Percentiles rank a stretch among this genome's conserved stretches.
These are phyloP conservation scores for Elongisporangium anandrum DNA, from an alignment of 352 stramenopile species.

Conservation along the genomic window DNA sequence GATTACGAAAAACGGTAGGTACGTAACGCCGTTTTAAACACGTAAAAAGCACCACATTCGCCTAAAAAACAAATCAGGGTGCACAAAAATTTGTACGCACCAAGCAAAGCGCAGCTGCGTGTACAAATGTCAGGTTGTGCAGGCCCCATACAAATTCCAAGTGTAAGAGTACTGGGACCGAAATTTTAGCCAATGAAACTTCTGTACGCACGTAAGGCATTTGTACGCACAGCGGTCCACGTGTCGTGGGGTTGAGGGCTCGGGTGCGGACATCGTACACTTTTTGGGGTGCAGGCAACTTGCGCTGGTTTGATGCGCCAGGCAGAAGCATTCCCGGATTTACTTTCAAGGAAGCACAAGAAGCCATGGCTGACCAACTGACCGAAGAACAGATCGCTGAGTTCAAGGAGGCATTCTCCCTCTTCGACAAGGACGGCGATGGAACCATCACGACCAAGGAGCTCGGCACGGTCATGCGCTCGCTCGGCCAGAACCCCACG, in stretches of 20 bases:
- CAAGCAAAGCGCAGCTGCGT: slow-evolving; percentile 2
- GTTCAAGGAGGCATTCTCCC: slow-evolving; percentile 99
- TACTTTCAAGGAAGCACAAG: slow-evolving; percentile 30
- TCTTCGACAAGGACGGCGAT: slow-evolving; percentile 99
- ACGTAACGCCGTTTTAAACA: not conserved
- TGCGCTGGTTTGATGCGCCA: not conserved
- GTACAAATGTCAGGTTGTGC: slow-evolving; percentile 27
- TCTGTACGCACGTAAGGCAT: slow-evolving; percentile 2
- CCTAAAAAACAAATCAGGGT: not conserved
- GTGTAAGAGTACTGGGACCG: not conserved
- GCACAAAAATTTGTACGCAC: slow-evolving; percentile 7
- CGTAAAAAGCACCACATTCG: not conserved
- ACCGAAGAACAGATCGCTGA: slow-evolving; percentile 98
- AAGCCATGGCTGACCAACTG: slow-evolving; percentile 83
- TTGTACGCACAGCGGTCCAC: not conserved
- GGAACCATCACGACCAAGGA: slow-evolving; percentile 99
- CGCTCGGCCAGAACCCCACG: slow-evolving; percentile 97
- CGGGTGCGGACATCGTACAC: slow-evolving; percentile 12
- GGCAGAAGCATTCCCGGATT: slow-evolving; percentile 55
- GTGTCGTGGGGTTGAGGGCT: not conserved
- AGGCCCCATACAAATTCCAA: slow-evolving; percentile 29
- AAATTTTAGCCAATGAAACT: not conserved
- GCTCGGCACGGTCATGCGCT: slow-evolving; percentile 98
- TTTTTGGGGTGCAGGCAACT: not conserved
- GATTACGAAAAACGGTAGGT: not conserved